These are phyloP conservation scores for Colletotrichum lentis DNA, from an alignment of 2,329 filamentous ascomycete genomes.

Conservation along the genomic window DNA sequence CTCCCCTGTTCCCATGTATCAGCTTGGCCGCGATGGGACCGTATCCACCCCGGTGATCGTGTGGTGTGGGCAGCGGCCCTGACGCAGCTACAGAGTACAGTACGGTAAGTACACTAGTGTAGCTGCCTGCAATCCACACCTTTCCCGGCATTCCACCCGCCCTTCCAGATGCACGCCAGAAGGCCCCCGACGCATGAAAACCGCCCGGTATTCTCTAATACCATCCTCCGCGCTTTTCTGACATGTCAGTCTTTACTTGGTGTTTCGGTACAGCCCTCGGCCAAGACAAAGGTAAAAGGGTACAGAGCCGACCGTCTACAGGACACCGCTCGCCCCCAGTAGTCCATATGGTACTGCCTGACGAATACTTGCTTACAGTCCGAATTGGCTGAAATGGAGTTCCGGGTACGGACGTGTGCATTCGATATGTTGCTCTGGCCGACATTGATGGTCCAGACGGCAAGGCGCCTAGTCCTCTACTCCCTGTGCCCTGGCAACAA, in stretches of 20 bases:
- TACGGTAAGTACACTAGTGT: no score
- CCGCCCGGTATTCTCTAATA: conserved; percentile 12
- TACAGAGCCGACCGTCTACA: neutral
- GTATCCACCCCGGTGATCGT: conserved; percentile 17
- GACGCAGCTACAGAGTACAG: conserved; percentile 4
- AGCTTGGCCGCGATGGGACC: conserved; percentile 22
- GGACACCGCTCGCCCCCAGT: neutral
- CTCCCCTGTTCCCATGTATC: conserved; percentile 24
- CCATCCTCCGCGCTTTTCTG: neutral
- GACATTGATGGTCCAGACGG: conserved; percentile 10
- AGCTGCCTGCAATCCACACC: conserved; percentile 23
- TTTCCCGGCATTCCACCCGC: conserved; percentile 25
- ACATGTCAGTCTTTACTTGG: conserved; percentile 12
- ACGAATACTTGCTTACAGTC: neutral
- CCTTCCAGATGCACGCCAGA: conserved; percentile 37
- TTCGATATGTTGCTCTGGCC: conserved; percentile 2
- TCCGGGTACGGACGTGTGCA: conserved; percentile 14
- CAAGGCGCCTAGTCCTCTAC: conserved; percentile 2
- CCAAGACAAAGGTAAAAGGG: conserved; percentile 5
- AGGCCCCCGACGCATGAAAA: conserved; percentile 23
- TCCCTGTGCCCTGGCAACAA: neutral
- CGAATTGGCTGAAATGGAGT: neutral
- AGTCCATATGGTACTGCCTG: neutral
- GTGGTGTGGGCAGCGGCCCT: conserved; percentile 6
- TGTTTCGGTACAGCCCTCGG: conserved; percentile 15